A percentile compares a stretch with the other conserved stretches of the same genome.
Conservation (phyloP, 2,329 filamentous ascomycete species). For the Hypomyces perniciosus region DNA sequence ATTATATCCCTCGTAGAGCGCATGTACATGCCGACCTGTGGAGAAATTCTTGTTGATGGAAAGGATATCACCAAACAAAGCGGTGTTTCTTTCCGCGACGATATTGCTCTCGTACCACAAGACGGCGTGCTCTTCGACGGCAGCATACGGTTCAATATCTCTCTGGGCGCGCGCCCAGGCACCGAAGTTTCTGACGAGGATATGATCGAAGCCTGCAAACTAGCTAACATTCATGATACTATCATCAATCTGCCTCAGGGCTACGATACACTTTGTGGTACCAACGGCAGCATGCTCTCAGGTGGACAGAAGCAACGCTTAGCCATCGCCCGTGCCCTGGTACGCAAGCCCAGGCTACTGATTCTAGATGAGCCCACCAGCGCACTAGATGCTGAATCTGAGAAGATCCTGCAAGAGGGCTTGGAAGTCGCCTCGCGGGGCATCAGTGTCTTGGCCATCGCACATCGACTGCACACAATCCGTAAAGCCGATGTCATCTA, state of each 20-base stretch:
- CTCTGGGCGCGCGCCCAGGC: slow-evolving; percentile 43
- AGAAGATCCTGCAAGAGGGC: slow-evolving; percentile 51
- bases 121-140: slow-evolving; percentile 46
- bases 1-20: slow-evolving; percentile 44
- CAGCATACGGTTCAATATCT: slow-evolving; percentile 43
- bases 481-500: background rate
- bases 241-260: slow-evolving; percentile 49
- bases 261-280: slow-evolving; percentile 52
- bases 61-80: background rate
- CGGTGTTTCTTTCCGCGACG: slow-evolving; percentile 32
- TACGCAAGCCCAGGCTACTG: slow-evolving; percentile 57
- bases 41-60: slow-evolving; percentile 43
- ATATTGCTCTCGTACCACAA: slow-evolving; percentile 45
- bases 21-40: slow-evolving; percentile 46
- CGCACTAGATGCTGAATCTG: slow-evolving; percentile 58
- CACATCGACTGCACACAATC: slow-evolving; percentile 1
- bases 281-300: slow-evolving; percentile 58
- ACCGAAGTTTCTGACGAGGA: slow-evolving; percentile 47
- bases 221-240: slow-evolving; percentile 59
- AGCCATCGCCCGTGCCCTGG: slow-evolving; percentile 61
- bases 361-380: slow-evolving; percentile 67
- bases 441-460: background rate
- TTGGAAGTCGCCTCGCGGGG: slow-evolving; percentile 36
- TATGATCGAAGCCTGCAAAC: slow-evolving; percentile 54
- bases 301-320: slow-evolving; percentile 67